These are phyloP conservation scores for Phytophthora brassicae DNA, from an alignment of 352 stramenopile genomes.

Conservation along the genomic window DNA sequence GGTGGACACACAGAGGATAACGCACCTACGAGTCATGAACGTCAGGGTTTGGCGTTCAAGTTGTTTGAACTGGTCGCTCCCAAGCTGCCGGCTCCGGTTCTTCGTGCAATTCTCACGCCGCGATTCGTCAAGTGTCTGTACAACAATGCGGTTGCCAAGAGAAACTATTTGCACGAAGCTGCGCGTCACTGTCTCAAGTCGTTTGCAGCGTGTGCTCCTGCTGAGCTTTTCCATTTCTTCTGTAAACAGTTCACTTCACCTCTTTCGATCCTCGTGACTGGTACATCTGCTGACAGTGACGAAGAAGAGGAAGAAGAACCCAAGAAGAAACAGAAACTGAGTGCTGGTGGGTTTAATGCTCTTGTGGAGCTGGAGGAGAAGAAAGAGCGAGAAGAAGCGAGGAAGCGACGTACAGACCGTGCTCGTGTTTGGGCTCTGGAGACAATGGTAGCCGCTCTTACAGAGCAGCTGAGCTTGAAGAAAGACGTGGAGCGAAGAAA, in stretches of 20 bases:
- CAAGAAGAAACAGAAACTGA: constrained; percentile 45
- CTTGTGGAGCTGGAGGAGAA: constrained; percentile 80
- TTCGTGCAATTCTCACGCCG: constrained; percentile 71
- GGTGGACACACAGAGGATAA: constrained; percentile 25
- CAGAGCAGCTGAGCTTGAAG: constrained; percentile 39
- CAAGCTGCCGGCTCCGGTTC: constrained; percentile 43
- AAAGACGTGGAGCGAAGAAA: constrained; percentile 16
- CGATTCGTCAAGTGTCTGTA: constrained; percentile 83
- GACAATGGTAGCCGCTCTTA: constrained; percentile 49
- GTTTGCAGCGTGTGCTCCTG: constrained; percentile 48
- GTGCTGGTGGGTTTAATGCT: constrained; percentile 58
- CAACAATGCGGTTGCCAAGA: constrained; percentile 79
- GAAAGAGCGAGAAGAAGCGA: constrained; percentile 62
- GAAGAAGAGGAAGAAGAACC: constrained; percentile 38
- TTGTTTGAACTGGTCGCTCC: constrained; percentile 77
- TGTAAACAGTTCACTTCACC: constrained; percentile 69
- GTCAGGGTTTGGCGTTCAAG: constrained; percentile 78
- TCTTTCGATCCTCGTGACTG: constrained; percentile 56
- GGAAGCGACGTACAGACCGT: constrained; percentile 56
- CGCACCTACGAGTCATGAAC: constrained; percentile 67
- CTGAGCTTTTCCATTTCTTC: constrained; percentile 76
- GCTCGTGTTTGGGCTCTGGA: constrained; percentile 80
- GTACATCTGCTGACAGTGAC: constrained; percentile 35
- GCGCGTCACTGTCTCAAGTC: constrained; percentile 66
- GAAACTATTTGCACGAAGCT: constrained; percentile 83